Percentiles rank a stretch among this genome's conserved stretches.
Evolutionary conservation across 177 flowering plant species (phyloP).

Genomic region (Vitis hybrid): DNA sequence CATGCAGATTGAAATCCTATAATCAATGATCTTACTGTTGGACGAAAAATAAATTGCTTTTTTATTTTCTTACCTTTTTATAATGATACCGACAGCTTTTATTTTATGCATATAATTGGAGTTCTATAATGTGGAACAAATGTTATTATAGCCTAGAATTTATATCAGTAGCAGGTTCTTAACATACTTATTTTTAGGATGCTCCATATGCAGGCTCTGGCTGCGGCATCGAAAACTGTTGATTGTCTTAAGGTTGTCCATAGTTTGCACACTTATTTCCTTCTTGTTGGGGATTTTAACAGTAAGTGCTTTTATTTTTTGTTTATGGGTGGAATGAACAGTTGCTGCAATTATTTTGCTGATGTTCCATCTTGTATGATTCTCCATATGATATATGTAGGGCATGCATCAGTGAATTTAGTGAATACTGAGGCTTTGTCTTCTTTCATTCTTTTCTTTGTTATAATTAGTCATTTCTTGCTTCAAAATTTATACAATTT

Average conservation of each 20-base stretch:
- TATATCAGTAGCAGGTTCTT: background rate
- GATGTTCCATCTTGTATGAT: too few species aligned
- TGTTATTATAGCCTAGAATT: slow-evolving; percentile 1
- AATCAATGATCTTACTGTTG: too few species aligned
- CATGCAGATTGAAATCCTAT: background rate
- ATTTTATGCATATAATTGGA: background rate
- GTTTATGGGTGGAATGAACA: background rate
- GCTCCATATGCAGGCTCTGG: slow-evolving; percentile 67
- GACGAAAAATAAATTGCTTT: background rate
- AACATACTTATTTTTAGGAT: slow-evolving; percentile 4
- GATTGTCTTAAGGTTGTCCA: slow-evolving; percentile 81
- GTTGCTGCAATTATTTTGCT: too few species aligned
- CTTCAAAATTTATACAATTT: too few species aligned
- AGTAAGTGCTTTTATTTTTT: slow-evolving; percentile 48
- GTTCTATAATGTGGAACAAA: background rate
- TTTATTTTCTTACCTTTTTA: background rate
- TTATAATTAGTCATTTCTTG: too few species aligned
- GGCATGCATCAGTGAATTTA: background rate
- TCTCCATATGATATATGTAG: background rate
- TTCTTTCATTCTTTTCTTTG: too few species aligned
- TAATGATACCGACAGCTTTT: background rate
- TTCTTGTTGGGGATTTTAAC: slow-evolving; percentile 70
- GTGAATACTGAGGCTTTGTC: background rate
- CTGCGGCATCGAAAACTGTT: slow-evolving; percentile 96
- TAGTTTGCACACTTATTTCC: slow-evolving; percentile 84